These are phyloP conservation scores for Salix caprea DNA, from an alignment of 345 rosid species.

Conservation along the genomic window DNA sequence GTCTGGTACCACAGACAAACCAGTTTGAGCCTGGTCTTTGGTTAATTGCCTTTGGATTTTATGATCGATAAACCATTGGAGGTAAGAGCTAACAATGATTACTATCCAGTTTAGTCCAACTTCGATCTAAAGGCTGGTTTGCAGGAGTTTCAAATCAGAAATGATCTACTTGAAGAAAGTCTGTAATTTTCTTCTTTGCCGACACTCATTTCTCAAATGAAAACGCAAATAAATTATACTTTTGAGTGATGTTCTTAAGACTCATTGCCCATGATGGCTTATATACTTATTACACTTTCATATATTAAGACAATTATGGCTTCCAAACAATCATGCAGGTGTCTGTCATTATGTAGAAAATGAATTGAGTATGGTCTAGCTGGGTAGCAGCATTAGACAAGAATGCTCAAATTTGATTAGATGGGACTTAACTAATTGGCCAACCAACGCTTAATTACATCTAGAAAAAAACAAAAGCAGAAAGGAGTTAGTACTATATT, in stretches of 20 bases:
- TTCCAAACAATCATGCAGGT: not conserved
- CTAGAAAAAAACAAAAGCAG: not conserved
- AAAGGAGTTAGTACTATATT: not conserved
- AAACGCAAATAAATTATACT: not conserved
- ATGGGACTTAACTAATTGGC: not conserved
- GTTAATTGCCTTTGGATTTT: not conserved
- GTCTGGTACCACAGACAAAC: not conserved
- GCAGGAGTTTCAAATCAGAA: not conserved
- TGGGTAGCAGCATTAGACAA: not conserved
- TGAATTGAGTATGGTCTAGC: not conserved
- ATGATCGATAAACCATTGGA: not conserved
- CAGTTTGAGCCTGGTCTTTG: slow-evolving; percentile 1
- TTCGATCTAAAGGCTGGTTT: not conserved
- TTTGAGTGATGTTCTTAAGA: not conserved
- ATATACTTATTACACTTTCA: not conserved
- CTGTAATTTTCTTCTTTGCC: not conserved
- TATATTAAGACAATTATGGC: not conserved
- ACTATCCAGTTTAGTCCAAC: not conserved
- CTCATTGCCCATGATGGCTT: not conserved
- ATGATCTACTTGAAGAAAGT: not conserved
- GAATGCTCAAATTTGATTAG: not conserved
- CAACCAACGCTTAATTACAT: not conserved
- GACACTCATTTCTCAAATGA: not conserved
- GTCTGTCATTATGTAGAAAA: not conserved
- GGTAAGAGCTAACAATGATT: not conserved